Conservation (phyloP, 1,139 yeast genomes). For the Geotrichum carabidarum region DNA sequence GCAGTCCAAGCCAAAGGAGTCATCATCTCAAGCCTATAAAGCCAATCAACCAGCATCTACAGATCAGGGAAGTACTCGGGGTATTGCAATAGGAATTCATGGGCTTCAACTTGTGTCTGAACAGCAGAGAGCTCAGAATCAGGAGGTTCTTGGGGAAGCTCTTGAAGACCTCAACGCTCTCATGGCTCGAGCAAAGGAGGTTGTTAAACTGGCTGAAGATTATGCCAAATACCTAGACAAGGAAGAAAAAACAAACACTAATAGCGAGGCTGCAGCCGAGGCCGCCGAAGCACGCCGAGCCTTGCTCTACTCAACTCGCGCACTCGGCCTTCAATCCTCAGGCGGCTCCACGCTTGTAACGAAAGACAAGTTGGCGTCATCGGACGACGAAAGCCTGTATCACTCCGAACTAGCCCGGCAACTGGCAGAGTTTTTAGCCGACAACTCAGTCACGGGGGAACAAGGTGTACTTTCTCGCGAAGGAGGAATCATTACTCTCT, state of each 20-base stretch:
- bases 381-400: slow-evolving; percentile 39
- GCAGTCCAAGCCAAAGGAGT: too few relatives aligned
- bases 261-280: slow-evolving; percentile 4
- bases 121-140: slow-evolving; percentile 54
- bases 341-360: slow-evolving; percentile 35
- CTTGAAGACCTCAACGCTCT: slow-evolving; percentile 72
- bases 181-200: slow-evolving; percentile 72
- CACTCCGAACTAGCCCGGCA: slow-evolving; percentile 53
- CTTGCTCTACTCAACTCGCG: slow-evolving; percentile 33
- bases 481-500: slow-evolving; percentile 55
- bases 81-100: slow-evolving; percentile 50
- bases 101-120: slow-evolving; percentile 62
- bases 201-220: slow-evolving; percentile 54
- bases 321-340: slow-evolving; percentile 30
- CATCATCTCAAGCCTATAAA: too few relatives aligned
- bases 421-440: slow-evolving; percentile 49
- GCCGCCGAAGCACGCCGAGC: slow-evolving; percentile 29
- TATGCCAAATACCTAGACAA: slow-evolving; percentile 39
- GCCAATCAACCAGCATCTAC: too few relatives aligned
- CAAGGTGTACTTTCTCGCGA: slow-evolving; percentile 44
- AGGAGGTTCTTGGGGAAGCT: slow-evolving; percentile 60
- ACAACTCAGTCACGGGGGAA: slow-evolving; percentile 1
- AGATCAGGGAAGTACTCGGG: too few relatives aligned
- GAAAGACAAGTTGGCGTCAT: slow-evolving; percentile 33
- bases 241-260: slow-evolving; percentile 22